Base-by-base conservation (phyloP, 2,329 filamentous ascomycete genomes). In the Talaromyces sp. region DNA sequence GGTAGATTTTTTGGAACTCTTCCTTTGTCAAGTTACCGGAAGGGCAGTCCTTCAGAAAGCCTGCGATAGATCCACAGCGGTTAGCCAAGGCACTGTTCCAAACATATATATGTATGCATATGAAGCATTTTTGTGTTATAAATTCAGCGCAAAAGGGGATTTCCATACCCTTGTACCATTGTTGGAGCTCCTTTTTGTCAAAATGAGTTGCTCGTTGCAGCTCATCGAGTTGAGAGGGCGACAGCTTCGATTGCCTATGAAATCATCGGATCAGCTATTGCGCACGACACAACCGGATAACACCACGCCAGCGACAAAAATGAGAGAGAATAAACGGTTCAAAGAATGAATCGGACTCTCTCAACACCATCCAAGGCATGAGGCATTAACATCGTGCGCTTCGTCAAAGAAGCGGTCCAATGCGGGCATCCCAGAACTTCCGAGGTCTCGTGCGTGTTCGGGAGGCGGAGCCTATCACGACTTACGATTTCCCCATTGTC, bases 1-100 rank as follows among this genome's bases (percentile, higher is more conserved):
- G 90, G 78, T 99, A 99, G 69, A 99, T 99, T 80, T 97, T 97
- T 77, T 97, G 94, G 75, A 99, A 99, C 76, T 99, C 94, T 70
- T 96, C 89, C 78, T 97, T 99, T 68, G 90, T 94, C 73, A 99
- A 88, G 81, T 91, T 96, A 74, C 94, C 94, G 37, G 90, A 92
- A 4, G 94, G 94, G 77, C 94, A 99, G 77, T 99, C 94, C 81
- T 97, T 97, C 57, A 97, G 83, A 79, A 99, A 97, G 60, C 93
- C 93, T 97, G 67, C 3, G 17, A 16, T n/a, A 14, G n/a, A 16
- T 17, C 17, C 16, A 16, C 3, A 14, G n/a, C 27, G 22, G 41
- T 67, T 49, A 71, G 51, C 54, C n/a, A n/a, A 24, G 32, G 13
- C 6, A 27, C 24, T 27, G n/a, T n/a, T n/a, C n/a, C n/a, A n/a